Conservation (phyloP, 2,329 filamentous ascomycete species). For the Xylaria sp. region DNA sequence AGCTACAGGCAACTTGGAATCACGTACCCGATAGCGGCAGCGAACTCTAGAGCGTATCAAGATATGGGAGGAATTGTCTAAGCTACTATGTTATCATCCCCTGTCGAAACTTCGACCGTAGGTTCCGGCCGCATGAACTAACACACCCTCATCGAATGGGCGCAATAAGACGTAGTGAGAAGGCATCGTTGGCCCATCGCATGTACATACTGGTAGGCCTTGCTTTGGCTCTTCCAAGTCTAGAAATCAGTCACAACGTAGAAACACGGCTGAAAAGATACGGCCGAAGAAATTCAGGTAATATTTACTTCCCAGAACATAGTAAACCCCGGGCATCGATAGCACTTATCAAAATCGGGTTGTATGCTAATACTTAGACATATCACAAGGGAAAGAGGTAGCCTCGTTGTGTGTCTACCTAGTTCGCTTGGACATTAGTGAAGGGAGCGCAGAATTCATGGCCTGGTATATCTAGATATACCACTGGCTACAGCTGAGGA, state of each 20-base stretch:
- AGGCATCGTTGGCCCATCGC: slow-evolving; percentile 1
- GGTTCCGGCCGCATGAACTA: background rate
- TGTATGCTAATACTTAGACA: no score
- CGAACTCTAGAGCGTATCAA: background rate
- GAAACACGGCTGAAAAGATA: no score
- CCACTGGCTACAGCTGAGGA: background rate
- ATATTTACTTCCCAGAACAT: no score
- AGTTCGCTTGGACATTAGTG: background rate
- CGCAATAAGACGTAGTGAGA: background rate
- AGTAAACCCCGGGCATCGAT: no score
- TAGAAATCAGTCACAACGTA: no score
- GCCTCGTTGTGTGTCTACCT: background rate
- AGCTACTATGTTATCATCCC: background rate
- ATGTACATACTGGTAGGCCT: background rate
- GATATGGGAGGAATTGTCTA: background rate
- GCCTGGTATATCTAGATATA: background rate
- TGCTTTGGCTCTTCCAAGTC: background rate
- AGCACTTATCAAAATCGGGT: no score
- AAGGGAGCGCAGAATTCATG: background rate
- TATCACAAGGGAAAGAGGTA: no score
- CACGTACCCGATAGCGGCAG: background rate
- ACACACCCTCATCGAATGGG: background rate
- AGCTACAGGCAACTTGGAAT: background rate
- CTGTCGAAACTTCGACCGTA: background rate
- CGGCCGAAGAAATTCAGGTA: no score